Conservation (phyloP, 1,284 basidiomycete genomes). For the Xerocomus nothofagi region DNA sequence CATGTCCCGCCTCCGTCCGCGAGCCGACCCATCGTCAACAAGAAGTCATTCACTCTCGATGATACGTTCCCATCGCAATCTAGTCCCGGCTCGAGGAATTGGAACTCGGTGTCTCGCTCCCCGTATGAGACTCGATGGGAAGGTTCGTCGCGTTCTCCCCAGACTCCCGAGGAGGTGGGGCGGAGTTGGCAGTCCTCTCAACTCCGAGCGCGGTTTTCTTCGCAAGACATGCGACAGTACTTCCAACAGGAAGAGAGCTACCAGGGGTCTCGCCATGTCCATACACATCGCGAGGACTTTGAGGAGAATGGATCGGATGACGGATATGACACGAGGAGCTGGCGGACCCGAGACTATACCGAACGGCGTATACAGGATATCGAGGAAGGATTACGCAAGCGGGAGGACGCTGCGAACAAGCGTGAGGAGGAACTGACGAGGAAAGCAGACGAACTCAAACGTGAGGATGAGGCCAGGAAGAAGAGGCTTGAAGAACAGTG, state of each 20-base stretch:
- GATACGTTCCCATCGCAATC: conserved; percentile 24
- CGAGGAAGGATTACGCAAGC: conserved; percentile 28
- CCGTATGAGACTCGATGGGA: conserved; percentile 33
- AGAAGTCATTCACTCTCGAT: conserved; percentile 30
- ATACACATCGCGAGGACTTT: conserved; percentile 30
- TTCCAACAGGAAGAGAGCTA: conserved; percentile 22
- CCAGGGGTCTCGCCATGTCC: conserved; percentile 21
- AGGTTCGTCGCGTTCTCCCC: conserved; percentile 30
- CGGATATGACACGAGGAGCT: conserved; percentile 30
- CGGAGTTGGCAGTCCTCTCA: conserved; percentile 35
- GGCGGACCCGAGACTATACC: conserved; percentile 36
- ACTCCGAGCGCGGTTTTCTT: conserved; percentile 26
- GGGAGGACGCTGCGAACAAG: conserved; percentile 35
- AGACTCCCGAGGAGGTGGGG: conserved; percentile 27
- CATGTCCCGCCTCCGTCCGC: conserved; percentile 31
- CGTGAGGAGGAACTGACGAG: conserved; percentile 28
- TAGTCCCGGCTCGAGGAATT: conserved; percentile 24
- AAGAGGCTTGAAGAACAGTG: conserved; percentile 24
- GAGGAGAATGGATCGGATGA: conserved; percentile 39
- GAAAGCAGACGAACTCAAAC: conserved; percentile 31
- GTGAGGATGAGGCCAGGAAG: conserved; percentile 29
- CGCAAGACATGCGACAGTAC: conserved; percentile 33
- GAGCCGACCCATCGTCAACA: conserved; percentile 33
- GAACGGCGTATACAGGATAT: conserved; percentile 34
- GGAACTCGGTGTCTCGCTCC: conserved; percentile 24